A percentile compares a stretch with the other conserved stretches of the same genome.
These are phyloP conservation scores for Quillaja saponaria DNA, from an alignment of 306 rosid species.

Conservation along the genomic window DNA sequence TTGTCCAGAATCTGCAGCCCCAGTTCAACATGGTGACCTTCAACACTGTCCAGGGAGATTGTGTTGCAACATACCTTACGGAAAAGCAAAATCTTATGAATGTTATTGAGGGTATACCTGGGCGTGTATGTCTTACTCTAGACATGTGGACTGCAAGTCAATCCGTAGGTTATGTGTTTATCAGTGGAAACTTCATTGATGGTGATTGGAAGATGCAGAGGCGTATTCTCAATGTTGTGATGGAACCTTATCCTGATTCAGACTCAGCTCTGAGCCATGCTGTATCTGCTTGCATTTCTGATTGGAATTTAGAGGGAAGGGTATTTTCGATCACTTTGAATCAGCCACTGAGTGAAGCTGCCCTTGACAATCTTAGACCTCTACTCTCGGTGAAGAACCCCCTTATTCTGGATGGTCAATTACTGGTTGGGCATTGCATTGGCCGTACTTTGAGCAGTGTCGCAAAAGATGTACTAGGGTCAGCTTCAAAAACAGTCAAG, in stretches of 20 bases:
- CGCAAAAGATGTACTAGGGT: constrained; percentile 63
- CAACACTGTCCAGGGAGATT: constrained; percentile 91
- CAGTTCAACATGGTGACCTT: constrained; percentile 86
- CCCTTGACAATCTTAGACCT: constrained; percentile 73
- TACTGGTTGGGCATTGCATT: constrained; percentile 75
- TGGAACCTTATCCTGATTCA: constrained; percentile 94
- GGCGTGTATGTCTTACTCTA: constrained; percentile 83
- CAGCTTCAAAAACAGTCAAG: constrained; percentile 47
- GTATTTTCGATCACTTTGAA: constrained; percentile 74
- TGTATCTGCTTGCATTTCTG: constrained; percentile 85
- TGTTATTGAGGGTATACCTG: constrained; percentile 70
- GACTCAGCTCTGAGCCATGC: constrained; percentile 76
- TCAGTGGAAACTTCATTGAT: constrained; percentile 86
- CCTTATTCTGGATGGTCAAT: constrained; percentile 73
- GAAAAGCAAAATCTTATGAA: constrained; percentile 70
- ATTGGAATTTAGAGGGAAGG: constrained; percentile 79
- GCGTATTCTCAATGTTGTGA: constrained; percentile 85
- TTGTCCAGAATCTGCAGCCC: constrained; percentile 89
- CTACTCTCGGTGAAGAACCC: constrained; percentile 76
- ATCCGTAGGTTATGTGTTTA: constrained; percentile 85
- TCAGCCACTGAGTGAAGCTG: constrained; percentile 47
- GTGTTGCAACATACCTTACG: constrained; percentile 79
- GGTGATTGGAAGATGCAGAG: constrained; percentile 83
- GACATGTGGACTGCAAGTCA: constrained; percentile 80
- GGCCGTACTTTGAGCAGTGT: constrained; percentile 71